phyloP scores from a whole-genome alignment of 306 rosid species.

The Aeschynomene evenia region DNA sequence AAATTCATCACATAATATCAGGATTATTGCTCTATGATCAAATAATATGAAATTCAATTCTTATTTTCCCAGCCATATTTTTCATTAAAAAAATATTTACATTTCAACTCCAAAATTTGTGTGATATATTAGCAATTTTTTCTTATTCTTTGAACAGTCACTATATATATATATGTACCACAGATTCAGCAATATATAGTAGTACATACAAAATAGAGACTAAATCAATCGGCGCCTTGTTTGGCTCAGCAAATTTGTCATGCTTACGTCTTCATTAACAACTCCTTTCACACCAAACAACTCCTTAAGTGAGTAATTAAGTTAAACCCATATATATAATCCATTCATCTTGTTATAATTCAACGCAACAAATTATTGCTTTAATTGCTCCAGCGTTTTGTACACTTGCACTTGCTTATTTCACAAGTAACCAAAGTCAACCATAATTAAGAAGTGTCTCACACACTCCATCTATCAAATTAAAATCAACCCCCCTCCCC shows the following conservation, averaged over 20 bases:
- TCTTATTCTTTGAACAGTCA: no score
- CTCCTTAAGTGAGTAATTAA: neutral
- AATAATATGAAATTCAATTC: no score
- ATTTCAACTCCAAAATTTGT: no score
- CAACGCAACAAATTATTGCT: constrained; percentile 20
- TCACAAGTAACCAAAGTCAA: constrained; percentile 33
- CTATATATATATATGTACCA: no score
- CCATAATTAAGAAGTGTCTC: neutral
- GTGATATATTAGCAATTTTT: no score
- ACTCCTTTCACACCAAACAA: constrained; percentile 47
- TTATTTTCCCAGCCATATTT: no score
- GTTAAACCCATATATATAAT: no score
- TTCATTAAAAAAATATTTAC: no score
- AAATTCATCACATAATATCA: no score
- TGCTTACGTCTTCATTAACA: constrained; percentile 39
- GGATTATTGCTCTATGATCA: no score
- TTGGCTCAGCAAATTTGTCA: constrained; percentile 46
- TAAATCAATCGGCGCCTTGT: constrained; percentile 8
- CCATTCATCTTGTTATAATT: neutral
- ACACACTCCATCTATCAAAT: neutral
- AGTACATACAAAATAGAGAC: neutral
- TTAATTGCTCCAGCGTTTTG: constrained; percentile 17
- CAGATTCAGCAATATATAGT: neutral
- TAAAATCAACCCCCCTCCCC: neutral
- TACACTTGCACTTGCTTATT: constrained; percentile 26